Evolutionary conservation across 1,284 basidiomycete species (phyloP), one percentile per base, ranked within the genome.

Genomic region (Ustilago crameri): DNA sequence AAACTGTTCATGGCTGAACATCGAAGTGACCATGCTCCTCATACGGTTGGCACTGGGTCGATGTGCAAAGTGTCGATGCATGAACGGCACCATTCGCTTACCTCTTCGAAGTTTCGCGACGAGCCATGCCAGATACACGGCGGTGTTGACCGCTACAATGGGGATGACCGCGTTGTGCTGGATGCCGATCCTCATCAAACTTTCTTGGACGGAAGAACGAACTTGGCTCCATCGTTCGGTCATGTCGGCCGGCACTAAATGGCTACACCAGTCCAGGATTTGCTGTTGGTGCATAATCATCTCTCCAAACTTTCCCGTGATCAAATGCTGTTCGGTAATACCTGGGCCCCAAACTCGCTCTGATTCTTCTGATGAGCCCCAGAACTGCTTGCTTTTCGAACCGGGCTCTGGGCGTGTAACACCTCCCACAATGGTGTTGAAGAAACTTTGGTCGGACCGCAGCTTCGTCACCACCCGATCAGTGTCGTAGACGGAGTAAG

Each of bases 81-180:
- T 65, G 37, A 56, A 76, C 52, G n/a, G n/a, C n/a, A n/a, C n/a
- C n/a, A 5, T n/a, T n/a, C n/a, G n/a, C n/a, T 56, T 44, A 0
- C 53, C 50, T 26, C 46, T 23, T 14, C 45, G 32, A 2, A 35
- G 26, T 0, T 46, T 41, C 3, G 60, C 66, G 3, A 75, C 14
- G 5, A 52, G 52, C 76, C 75, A 80, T 17, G 62, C 53, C 7
- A 37, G 50, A 51, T 78, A 78, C 4, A 81, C 75, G 5, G 46
- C 18, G 1, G 68, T 40, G 26, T 79, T 78, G 24, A 72, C 14
- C 10, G 59, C 78, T 3, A 81, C 40, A 18, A 81, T 55, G 5
- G 79, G 79, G 2, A 79, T 43, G 0, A 69, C 66, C 1, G 61
- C 72, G n/a, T n/a, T n/a, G n/a, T n/a, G n/a, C n/a, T n/a, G n/a